Evolutionary conservation across 208 protist genomes (phyloP), one percentile per base, ranked within the genome.

Genomic region (Blastocrithidia nonstop): DNA sequence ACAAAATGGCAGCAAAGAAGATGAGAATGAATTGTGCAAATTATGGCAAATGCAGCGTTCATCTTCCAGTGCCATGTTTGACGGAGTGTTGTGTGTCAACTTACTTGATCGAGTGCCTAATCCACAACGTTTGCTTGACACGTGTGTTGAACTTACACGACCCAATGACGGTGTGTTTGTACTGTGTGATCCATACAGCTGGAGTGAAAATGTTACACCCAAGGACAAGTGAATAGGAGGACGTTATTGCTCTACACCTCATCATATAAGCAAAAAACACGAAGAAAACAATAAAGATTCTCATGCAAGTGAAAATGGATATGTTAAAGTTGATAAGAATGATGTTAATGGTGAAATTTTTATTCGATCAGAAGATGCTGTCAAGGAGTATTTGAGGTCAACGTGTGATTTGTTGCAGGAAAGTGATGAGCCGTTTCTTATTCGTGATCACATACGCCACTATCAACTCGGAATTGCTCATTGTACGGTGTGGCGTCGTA

Each of bases 381-480:
- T 84, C 35, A 73, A 78, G 52, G 48, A 65, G 17, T 61, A 73
- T 21, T 51, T 94, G 17, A 20, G n/a, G 21, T 46, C 49, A 2
- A 41, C 81, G 20, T 83, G 92, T 56, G 78, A 90, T 16, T 53
- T 90, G 3, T 61, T 86, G n/a, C 55, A 24, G 21, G 70, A 80
- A 31, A 59, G 45, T 4, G 81, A 95, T 42, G 74, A 88, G 64
- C 64, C 64, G 13, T 95, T 95, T 46, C 54, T 95, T 17, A 93
- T 95, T 49, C 76, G 87, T 15, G 75, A 93, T 23, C 79, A 88
- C 45, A 45, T 71, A 19, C 64, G 84, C 5, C 88, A 88, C 33
- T 89, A 89, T 56, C 87, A 95, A 45, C 64, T 86, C 29, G 79
- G 75, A 19, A 71, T 93, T 26, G 65, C 75, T 0, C 74, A 95